Evolutionary conservation across 257 asterid genomes (phyloP).

Genomic region (Thymus quinquecostatus): DNA sequence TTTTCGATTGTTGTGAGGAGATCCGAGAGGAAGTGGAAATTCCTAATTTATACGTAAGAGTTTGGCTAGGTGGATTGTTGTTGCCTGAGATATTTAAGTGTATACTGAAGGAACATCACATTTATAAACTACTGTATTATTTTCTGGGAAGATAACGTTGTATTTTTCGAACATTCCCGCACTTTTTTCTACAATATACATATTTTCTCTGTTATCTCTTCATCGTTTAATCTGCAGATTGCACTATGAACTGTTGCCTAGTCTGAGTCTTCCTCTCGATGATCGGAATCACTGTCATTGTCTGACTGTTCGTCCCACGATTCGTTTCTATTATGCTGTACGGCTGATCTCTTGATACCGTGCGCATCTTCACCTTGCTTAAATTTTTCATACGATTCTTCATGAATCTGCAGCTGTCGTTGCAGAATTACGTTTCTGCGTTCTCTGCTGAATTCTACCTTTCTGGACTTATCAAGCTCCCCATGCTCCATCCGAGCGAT

Average conservation of each 20-base stretch:
- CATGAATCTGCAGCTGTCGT: conserved; percentile 2
- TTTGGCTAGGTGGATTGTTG: neutral
- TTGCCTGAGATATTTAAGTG: neutral
- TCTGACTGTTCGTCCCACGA: neutral
- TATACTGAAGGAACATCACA: no score
- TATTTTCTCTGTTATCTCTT: no score
- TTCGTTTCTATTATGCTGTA: conserved; percentile 17
- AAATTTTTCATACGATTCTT: neutral
- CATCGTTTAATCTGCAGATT: no score
- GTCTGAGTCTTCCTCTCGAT: no score
- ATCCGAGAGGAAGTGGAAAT: neutral
- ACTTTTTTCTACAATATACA: no score
- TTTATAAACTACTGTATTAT: no score
- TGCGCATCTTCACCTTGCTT: neutral
- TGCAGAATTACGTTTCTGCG: neutral
- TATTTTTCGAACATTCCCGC: no score
- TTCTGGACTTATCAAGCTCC: neutral
- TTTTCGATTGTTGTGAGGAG: neutral
- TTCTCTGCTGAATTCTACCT: neutral
- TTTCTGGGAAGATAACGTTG: no score
- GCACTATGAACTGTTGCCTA: no score
- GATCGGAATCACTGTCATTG: neutral
- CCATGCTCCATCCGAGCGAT: conserved; percentile 27
- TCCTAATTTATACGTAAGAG: neutral
- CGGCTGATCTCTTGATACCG: neutral